A percentile compares a stretch with the other conserved stretches of the same genome.
Conservation (phyloP, 768 basidiomycete genomes). For the Pleurotus platypus region DNA sequence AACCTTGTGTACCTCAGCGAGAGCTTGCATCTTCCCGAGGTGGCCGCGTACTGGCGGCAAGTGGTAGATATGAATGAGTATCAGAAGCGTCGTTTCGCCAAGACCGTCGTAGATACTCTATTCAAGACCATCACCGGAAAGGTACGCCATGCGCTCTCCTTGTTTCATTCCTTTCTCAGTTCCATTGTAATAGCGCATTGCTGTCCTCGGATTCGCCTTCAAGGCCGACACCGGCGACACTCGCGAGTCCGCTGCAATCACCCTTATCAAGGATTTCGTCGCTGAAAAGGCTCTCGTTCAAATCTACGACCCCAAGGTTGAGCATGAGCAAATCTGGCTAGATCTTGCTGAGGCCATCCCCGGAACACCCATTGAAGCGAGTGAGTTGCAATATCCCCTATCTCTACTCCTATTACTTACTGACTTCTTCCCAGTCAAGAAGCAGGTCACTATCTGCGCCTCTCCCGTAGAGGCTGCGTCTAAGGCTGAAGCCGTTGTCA, state of each 20-base stretch:
- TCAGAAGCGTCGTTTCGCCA: constrained; percentile 94
- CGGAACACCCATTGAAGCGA: constrained; percentile 52
- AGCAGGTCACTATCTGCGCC: constrained; percentile 74
- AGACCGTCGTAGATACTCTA: constrained; percentile 92
- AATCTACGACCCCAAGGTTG: constrained; percentile 91
- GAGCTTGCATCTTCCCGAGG: constrained; percentile 91
- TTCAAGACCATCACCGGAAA: constrained; percentile 99
- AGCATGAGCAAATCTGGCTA: constrained; percentile 81
- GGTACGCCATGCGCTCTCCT: constrained; percentile 40
- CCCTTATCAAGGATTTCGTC: constrained; percentile 91
- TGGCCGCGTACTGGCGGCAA: constrained; percentile 96
- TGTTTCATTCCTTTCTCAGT: constrained; percentile 6
- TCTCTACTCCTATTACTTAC: constrained; percentile 2
- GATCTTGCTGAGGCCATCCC: constrained; percentile 74
- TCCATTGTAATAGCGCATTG: constrained; percentile 59
- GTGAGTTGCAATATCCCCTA: constrained; percentile 42
- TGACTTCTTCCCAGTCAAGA: constrained; percentile 58
- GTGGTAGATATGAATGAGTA: constrained; percentile 99
- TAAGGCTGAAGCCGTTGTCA: constrained; percentile 87
- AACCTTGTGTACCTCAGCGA: constrained; percentile 98
- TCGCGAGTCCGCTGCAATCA: constrained; percentile 94
- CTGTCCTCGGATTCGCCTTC: constrained; percentile 97
- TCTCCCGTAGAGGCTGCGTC: constrained; percentile 87
- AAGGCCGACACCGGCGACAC: constrained; percentile 99
- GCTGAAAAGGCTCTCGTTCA: constrained; percentile 83